A percentile compares a stretch with the other conserved stretches of the same genome.
Conservation (phyloP, 441 rosid genomes). For the Arabidopsis lyrata region DNA sequence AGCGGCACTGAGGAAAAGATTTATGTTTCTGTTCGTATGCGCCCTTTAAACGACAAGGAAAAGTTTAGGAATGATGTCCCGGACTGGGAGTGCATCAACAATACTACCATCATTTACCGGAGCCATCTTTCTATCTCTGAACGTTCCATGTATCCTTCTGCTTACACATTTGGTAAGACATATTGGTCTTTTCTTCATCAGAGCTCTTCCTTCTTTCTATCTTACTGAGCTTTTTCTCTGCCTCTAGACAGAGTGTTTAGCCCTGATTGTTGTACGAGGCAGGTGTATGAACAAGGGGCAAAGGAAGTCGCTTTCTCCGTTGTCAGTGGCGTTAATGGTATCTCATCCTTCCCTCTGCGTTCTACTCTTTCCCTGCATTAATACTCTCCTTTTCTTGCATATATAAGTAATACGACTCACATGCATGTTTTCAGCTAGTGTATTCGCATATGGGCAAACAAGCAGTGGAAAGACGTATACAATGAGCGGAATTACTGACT, state of each 20-base stretch:
- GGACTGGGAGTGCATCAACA: slow-evolving; percentile 79
- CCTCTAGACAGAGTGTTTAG: slow-evolving; percentile 70
- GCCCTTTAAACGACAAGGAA: slow-evolving; percentile 75
- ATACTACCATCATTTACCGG: slow-evolving; percentile 60
- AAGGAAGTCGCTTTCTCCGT: slow-evolving; percentile 74
- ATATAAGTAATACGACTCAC: background rate
- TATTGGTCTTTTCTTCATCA: slow-evolving; percentile 18
- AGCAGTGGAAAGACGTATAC: slow-evolving; percentile 96
- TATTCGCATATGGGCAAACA: slow-evolving; percentile 98
- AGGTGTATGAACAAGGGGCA: slow-evolving; percentile 75
- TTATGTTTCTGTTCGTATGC: slow-evolving; percentile 67
- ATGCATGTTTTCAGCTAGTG: slow-evolving; percentile 69
- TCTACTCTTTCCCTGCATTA: slow-evolving; percentile 33
- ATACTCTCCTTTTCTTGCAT: slow-evolving; percentile 36
- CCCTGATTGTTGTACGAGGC: slow-evolving; percentile 57
- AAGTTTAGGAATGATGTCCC: slow-evolving; percentile 57
- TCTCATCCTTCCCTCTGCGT: slow-evolving; percentile 13
- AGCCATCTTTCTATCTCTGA: slow-evolving; percentile 68
- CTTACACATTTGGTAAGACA: slow-evolving; percentile 72
- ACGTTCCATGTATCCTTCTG: slow-evolving; percentile 73
- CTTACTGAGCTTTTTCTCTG: slow-evolving; percentile 35
- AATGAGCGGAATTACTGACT: slow-evolving; percentile 86
- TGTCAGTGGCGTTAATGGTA: slow-evolving; percentile 65
- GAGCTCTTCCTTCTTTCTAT: background rate
- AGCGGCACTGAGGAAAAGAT: slow-evolving; percentile 58